These are phyloP conservation scores for Saccharomyces eubayanus DNA, from an alignment of 805 yeast genomes.

Conservation along the genomic window DNA sequence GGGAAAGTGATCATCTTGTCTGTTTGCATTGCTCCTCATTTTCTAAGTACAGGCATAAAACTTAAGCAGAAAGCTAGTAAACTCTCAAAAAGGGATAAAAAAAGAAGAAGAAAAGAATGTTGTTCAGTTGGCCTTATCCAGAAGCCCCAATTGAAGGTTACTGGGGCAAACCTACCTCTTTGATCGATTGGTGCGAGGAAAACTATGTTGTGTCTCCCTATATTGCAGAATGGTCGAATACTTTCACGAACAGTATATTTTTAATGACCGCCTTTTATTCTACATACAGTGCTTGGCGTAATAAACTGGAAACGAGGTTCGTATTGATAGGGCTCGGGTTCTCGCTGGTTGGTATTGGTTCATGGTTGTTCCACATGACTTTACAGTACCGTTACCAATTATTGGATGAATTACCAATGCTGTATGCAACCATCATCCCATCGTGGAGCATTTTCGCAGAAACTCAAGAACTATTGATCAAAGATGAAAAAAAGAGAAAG, in stretches of 20 bases:
- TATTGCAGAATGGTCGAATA: constrained; percentile 85
- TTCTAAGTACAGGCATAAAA: neutral
- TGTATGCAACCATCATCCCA: constrained; percentile 94
- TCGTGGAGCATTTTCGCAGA: constrained; percentile 75
- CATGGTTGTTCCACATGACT: constrained; percentile 96
- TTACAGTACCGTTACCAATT: constrained; percentile 80
- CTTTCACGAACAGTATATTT: constrained; percentile 63
- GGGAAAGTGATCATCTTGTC: neutral
- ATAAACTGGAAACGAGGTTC: constrained; percentile 64
- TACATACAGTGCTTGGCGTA: constrained; percentile 48
- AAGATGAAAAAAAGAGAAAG: constrained; percentile 1
- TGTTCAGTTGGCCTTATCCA: constrained; percentile 41
- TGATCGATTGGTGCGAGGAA: constrained; percentile 99
- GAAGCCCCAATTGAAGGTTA: constrained; percentile 47
- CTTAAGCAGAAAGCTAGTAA: neutral
- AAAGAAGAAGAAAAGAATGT: constrained; percentile 3
- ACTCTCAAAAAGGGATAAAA: neutral
- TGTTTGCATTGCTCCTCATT: neutral
- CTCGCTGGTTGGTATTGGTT: constrained; percentile 82
- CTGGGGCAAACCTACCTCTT: constrained; percentile 83
- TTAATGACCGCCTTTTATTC: constrained; percentile 54
- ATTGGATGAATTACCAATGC: constrained; percentile 95
- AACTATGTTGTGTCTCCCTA: constrained; percentile 81
- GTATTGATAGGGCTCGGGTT: constrained; percentile 69
- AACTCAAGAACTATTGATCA: constrained; percentile 28